A percentile compares a stretch with the other conserved stretches of the same genome.
Evolutionary conservation across 805 yeast species (phyloP).

Genomic region (Lachancea kluyveri): DNA sequence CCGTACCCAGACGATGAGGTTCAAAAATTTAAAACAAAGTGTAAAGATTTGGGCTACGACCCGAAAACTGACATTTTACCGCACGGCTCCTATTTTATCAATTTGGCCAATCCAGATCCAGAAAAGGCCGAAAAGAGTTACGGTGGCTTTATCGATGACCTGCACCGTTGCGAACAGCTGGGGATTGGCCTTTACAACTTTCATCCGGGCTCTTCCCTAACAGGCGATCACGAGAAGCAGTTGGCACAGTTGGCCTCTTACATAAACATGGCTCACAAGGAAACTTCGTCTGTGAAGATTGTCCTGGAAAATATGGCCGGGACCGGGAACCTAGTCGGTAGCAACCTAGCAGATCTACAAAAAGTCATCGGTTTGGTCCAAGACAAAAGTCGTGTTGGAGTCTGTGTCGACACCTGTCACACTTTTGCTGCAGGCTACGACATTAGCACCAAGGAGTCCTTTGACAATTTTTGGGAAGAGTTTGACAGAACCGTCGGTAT

Average conservation of each 20-base stretch:
- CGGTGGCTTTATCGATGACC: slow-evolving; percentile 77
- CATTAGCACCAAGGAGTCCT: slow-evolving; percentile 51
- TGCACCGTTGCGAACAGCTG: slow-evolving; percentile 77
- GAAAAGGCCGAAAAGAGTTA: slow-evolving; percentile 74
- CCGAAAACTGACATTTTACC: slow-evolving; percentile 80
- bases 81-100: slow-evolving; percentile 92
- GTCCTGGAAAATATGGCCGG: slow-evolving; percentile 98
- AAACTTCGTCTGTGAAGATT: slow-evolving; percentile 74
- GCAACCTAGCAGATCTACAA: slow-evolving; percentile 65
- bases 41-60: slow-evolving; percentile 59
- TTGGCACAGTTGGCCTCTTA: slow-evolving; percentile 65
- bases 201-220: slow-evolving; percentile 87
- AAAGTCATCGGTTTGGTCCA: slow-evolving; percentile 74
- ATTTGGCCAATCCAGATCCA: slow-evolving; percentile 82
- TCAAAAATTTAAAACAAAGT: slow-evolving; percentile 53
- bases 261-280: slow-evolving; percentile 69
- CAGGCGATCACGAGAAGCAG: slow-evolving; percentile 61
- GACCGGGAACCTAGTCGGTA: slow-evolving; percentile 85
- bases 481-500: slow-evolving; percentile 74
- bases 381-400: slow-evolving; percentile 82
- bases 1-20: slow-evolving; percentile 64
- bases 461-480: slow-evolving; percentile 62
- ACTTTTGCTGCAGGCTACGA: slow-evolving; percentile 96
- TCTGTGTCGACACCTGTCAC: slow-evolving; percentile 95
- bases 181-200: slow-evolving; percentile 84